These are phyloP conservation scores for Trypanosoma grayi DNA, from an alignment of 208 protist genomes.

Conservation along the genomic window DNA sequence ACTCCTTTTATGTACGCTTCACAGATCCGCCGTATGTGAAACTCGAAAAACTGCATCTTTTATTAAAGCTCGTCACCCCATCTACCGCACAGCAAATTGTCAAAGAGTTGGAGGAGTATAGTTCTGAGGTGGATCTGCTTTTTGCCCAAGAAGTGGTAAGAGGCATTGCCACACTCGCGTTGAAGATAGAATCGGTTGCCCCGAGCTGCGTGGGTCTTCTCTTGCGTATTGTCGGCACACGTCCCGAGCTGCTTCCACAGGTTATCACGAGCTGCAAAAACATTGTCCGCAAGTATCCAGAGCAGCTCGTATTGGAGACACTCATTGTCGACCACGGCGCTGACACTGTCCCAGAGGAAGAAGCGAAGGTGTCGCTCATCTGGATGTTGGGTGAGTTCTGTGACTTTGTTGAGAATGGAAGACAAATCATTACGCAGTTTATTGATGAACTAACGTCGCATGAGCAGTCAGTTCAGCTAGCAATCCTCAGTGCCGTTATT, in stretches of 20 bases:
- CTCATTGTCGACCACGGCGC: conserved; percentile 67
- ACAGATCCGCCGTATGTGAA: conserved; percentile 99
- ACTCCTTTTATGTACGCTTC: conserved; percentile 99
- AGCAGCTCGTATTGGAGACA: conserved; percentile 63
- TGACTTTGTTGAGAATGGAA: conserved; percentile 95
- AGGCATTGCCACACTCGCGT: conserved; percentile 96
- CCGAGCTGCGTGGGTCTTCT: conserved; percentile 90
- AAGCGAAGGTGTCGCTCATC: conserved; percentile 97
- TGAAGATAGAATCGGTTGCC: conserved; percentile 97
- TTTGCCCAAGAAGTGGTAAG: conserved; percentile 97
- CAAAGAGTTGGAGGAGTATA: conserved; percentile 98
- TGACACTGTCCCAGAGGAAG: conserved; percentile 94
- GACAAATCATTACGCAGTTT: conserved; percentile 93
- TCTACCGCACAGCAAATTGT: conserved; percentile 92
- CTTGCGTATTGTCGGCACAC: conserved; percentile 51
- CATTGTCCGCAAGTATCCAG: conserved; percentile 83
- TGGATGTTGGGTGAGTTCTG: conserved; percentile 99
- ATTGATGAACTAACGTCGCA: conserved; percentile 94
- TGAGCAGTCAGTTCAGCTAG: conserved; percentile 79
- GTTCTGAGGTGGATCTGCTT: conserved; percentile 97
- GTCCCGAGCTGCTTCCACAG: conserved; percentile 61
- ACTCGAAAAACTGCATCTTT: conserved; percentile 98
- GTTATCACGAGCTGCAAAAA: conserved; percentile 84
- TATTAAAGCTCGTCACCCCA: conserved; percentile 96
- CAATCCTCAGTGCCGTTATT: conserved; percentile 96